These are phyloP conservation scores for Chenopodium album DNA, from an alignment of 148 eudicot species.

Conservation along the genomic window DNA sequence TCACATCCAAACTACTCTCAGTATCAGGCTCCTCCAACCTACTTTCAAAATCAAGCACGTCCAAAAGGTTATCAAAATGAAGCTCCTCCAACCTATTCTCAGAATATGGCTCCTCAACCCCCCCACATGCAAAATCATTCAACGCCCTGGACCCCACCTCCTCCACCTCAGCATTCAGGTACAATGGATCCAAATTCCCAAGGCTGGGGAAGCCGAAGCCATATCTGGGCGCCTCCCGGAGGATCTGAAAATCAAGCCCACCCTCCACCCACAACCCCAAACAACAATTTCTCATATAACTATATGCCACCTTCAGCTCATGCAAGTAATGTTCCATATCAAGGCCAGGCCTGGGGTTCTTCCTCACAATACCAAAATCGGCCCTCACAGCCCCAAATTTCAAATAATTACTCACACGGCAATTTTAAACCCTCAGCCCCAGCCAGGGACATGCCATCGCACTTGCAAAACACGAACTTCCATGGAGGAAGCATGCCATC, in stretches of 20 bases:
- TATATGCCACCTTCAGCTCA: conserved; percentile 2
- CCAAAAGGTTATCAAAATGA: too few species aligned
- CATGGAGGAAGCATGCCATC: conserved; percentile 4
- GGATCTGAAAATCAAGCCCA: conserved; percentile 2
- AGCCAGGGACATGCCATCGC: conserved; percentile 4
- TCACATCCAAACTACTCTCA: not conserved
- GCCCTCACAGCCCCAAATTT: not conserved
- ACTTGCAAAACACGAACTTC: conserved; percentile 3
- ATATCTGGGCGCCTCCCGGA: not conserved
- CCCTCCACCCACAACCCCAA: not conserved
- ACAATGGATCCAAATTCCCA: not conserved
- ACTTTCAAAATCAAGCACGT: not conserved
- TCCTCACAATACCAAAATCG: conserved; percentile 9
- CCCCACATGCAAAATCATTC: conserved; percentile 1
- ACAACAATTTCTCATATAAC: not conserved
- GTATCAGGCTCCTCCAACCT: not conserved
- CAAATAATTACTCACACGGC: not conserved
- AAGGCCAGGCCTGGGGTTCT: conserved; percentile 10
- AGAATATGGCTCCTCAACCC: conserved; percentile 16
- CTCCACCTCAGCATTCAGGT: conserved; percentile 4
- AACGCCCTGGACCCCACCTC: conserved; percentile 1
- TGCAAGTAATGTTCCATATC: not conserved
- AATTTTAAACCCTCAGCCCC: not conserved
- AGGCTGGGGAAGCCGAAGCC: conserved; percentile 14
- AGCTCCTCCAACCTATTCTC: not conserved